Evolutionary conservation across 345 rosid genomes (phyloP).

Genomic region (Lepidium didymum): DNA sequence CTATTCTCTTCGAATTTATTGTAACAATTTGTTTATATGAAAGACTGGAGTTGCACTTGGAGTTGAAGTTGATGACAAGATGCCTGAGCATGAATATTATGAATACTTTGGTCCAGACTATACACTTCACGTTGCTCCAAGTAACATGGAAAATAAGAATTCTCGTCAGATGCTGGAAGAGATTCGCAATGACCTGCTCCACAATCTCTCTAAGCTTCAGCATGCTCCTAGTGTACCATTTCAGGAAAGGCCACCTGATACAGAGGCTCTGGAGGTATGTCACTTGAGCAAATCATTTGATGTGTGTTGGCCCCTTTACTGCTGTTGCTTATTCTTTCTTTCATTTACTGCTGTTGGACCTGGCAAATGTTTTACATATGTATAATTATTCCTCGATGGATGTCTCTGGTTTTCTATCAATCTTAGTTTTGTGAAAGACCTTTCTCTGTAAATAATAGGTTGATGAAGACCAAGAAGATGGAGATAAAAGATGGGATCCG

Average conservation of each 20-base stretch:
- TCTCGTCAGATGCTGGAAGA: constrained; percentile 69
- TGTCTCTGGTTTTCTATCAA: neutral
- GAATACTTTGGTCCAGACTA: constrained; percentile 80
- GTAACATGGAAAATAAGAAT: constrained; percentile 46
- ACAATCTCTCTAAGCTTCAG: constrained; percentile 80
- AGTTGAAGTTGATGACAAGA: constrained; percentile 65
- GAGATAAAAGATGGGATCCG: constrained; percentile 75
- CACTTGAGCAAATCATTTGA: neutral
- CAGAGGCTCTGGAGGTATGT: constrained; percentile 69
- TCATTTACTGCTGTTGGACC: neutral
- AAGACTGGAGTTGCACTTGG: constrained; percentile 78
- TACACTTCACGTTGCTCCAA: constrained; percentile 50
- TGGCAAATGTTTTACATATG: neutral
- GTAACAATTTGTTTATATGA: neutral
- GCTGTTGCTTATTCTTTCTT: neutral
- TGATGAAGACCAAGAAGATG: constrained; percentile 76
- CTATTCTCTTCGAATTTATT: neutral
- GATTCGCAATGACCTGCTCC: constrained; percentile 73
- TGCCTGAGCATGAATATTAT: constrained; percentile 76
- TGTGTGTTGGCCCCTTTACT: constrained; percentile 2
- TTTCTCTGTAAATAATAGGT: constrained; percentile 35
- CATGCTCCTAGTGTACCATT: constrained; percentile 98
- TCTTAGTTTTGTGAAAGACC: neutral
- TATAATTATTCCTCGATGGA: neutral
- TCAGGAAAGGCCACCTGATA: constrained; percentile 83